phyloP scores from a whole-genome alignment of 140 eudicot genomes.

The Erigeron philadelphicus region DNA sequence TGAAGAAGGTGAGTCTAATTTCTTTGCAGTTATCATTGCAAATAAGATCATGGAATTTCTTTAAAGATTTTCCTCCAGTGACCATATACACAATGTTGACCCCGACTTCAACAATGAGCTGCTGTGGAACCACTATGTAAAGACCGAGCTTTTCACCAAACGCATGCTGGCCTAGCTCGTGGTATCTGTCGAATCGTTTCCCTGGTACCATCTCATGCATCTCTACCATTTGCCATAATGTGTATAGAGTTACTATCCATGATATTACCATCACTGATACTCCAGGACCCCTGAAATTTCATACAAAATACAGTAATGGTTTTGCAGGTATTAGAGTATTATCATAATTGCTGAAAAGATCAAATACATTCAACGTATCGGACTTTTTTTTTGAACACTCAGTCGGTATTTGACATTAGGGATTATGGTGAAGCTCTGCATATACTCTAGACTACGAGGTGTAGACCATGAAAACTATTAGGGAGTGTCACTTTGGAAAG shows the following conservation, averaged over 20 bases:
- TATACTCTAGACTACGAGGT: too few relatives aligned
- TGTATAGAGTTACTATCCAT: slow-evolving; percentile 68
- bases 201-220: slow-evolving; percentile 80
- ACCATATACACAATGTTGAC: slow-evolving; percentile 62
- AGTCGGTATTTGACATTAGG: background rate
- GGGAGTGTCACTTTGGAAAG: too few relatives aligned
- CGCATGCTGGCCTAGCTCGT: slow-evolving; percentile 65
- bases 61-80: slow-evolving; percentile 50
- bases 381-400: background rate
- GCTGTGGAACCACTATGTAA: slow-evolving; percentile 71
- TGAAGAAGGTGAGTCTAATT: slow-evolving; percentile 51
- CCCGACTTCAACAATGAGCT: slow-evolving; percentile 57
- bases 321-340: background rate
- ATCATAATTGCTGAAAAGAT: background rate
- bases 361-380: background rate
- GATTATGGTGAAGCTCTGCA: background rate
- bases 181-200: slow-evolving; percentile 59
- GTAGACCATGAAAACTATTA: too few relatives aligned
- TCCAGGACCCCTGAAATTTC: slow-evolving; percentile 67
- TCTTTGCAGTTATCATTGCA: slow-evolving; percentile 36
- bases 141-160: slow-evolving; percentile 68
- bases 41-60: slow-evolving; percentile 43
- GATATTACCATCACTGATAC: slow-evolving; percentile 48
- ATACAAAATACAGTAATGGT: background rate
- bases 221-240: slow-evolving; percentile 87